These are phyloP conservation scores for Russula dissimulans DNA, from an alignment of 768 basidiomycete species.

Conservation along the genomic window DNA sequence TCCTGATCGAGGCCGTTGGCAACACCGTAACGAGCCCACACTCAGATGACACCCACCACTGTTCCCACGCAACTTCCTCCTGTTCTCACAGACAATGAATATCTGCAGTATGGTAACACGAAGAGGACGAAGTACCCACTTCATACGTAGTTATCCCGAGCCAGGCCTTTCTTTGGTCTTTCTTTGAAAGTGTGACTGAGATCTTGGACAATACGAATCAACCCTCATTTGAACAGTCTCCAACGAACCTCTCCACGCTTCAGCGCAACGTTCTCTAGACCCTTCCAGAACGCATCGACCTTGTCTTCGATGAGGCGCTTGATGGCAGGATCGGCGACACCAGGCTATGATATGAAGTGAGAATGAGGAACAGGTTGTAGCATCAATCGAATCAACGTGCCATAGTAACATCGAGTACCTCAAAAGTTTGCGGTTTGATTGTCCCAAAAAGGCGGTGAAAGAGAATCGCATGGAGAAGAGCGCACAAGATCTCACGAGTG, in stretches of 20 bases:
- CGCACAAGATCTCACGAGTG: constrained; percentile 64
- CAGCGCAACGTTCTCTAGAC: constrained; percentile 49
- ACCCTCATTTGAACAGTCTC: not conserved
- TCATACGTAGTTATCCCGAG: constrained; percentile 50
- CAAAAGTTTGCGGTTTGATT: constrained; percentile 65
- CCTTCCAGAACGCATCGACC: constrained; percentile 72
- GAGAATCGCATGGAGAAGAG: constrained; percentile 70
- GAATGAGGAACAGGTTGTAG: not conserved
- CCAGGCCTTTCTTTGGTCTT: constrained; percentile 70
- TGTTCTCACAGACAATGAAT: constrained; percentile 24
- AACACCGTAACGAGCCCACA: not conserved
- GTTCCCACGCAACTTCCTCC: constrained; percentile 83
- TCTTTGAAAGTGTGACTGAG: constrained; percentile 66
- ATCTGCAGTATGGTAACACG: not conserved
- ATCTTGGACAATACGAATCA: constrained; percentile 36
- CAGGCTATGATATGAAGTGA: constrained; percentile 45
- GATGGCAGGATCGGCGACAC: constrained; percentile 64
- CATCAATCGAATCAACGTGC: constrained; percentile 34
- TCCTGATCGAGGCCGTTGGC: constrained; percentile 35
- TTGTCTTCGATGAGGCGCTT: constrained; percentile 66
- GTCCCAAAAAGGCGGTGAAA: constrained; percentile 80
- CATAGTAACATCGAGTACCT: constrained; percentile 80
- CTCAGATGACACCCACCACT: constrained; percentile 46
- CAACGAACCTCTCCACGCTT: constrained; percentile 59
- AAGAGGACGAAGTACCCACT: not conserved